phyloP scores from a whole-genome alignment of 306 rosid species.

The Alnus glutinosa region DNA sequence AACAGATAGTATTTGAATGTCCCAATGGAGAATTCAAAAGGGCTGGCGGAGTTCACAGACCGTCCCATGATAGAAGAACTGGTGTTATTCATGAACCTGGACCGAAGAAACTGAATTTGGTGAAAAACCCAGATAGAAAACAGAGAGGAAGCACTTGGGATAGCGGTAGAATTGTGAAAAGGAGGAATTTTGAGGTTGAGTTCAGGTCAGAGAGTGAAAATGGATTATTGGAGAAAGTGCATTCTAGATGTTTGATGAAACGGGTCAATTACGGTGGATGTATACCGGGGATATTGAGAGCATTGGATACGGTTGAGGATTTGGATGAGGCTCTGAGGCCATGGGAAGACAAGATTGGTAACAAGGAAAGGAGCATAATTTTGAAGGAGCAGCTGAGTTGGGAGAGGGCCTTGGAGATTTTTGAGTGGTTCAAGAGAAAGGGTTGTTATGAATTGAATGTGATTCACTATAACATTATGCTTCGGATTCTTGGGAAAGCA shows the following conservation, averaged over 20 bases:
- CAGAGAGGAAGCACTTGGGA: conserved; percentile 1
- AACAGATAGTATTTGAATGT: conserved; percentile 28
- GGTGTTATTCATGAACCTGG: conserved; percentile 26
- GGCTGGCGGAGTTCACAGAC: conserved; percentile 22
- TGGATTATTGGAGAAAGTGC: conserved; percentile 44
- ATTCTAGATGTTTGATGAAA: conserved; percentile 66
- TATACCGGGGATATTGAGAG: conserved; percentile 57
- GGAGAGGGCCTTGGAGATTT: conserved; percentile 63
- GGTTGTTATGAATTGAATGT: conserved; percentile 68
- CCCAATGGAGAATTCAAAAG: conserved; percentile 38
- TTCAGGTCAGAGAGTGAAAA: neutral
- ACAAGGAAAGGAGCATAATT: conserved; percentile 69
- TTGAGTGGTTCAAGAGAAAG: conserved; percentile 70
- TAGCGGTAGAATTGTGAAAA: conserved; percentile 20
- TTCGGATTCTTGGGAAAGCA: conserved; percentile 62
- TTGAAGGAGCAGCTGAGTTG: conserved; percentile 70
- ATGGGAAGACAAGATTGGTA: conserved; percentile 52
- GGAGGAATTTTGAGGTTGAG: conserved; percentile 22
- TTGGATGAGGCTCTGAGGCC: conserved; percentile 66
- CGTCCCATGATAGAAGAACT: conserved; percentile 1
- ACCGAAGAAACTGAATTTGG: conserved; percentile 32
- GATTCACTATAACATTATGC: conserved; percentile 77
- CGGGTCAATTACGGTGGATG: conserved; percentile 57
- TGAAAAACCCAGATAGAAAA: conserved; percentile 30
- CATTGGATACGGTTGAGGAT: conserved; percentile 52